Conservation (phyloP, 1,284 basidiomycete species). For the Meripilus lineatus region DNA sequence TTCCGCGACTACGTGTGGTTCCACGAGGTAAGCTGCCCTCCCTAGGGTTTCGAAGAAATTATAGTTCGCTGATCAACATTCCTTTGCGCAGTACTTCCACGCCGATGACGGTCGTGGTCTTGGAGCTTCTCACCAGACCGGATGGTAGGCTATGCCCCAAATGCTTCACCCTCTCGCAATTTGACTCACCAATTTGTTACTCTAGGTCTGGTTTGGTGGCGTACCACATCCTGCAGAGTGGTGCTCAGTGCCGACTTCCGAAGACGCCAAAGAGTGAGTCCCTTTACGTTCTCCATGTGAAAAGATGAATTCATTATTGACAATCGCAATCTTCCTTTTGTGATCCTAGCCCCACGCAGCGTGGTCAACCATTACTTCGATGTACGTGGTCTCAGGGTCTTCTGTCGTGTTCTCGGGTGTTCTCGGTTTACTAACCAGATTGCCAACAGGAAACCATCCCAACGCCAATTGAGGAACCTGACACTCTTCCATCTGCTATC, state of each 20-base stretch:
- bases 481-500: conserved; percentile 48
- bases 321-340: conserved; percentile 12
- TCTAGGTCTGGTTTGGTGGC: conserved; percentile 85
- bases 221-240: conserved; percentile 87
- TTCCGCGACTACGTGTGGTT: conserved; percentile 97
- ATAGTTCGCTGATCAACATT: conserved; percentile 3
- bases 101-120: conserved; percentile 88
- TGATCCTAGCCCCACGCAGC: conserved; percentile 71
- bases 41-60: neutral
- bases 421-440: neutral
- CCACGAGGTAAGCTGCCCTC: conserved; percentile 68
- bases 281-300: no score
- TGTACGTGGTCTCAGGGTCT: conserved; percentile 37
- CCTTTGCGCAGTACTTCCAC: conserved; percentile 78
- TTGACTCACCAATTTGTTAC: conserved; percentile 4
- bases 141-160: conserved; percentile 86
- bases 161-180: conserved; percentile 13
- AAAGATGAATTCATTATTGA: no score
- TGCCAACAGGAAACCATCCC: conserved; percentile 58
- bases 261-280: conserved; percentile 82
- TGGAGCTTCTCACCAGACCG: conserved; percentile 96
- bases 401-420: neutral
- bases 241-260: conserved; percentile 78
- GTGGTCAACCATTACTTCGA: conserved; percentile 94
- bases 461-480: conserved; percentile 71